Conservation (phyloP, 2,329 filamentous ascomycete species). For the Colletotrichum sp. region DNA sequence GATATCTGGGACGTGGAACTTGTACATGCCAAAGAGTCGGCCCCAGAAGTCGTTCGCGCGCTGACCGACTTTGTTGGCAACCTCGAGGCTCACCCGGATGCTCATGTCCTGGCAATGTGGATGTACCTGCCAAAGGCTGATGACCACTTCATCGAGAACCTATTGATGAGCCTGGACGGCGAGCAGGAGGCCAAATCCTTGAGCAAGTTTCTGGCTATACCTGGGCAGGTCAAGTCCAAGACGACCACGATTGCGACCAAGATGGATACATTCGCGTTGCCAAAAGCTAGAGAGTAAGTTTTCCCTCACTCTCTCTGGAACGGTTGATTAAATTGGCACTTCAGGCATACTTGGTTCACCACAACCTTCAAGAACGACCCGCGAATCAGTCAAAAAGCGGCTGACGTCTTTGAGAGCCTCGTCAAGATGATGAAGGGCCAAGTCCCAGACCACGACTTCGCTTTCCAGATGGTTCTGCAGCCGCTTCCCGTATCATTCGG, state of each 20-base stretch:
- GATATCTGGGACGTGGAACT: not conserved
- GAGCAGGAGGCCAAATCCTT: not conserved
- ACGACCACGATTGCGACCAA: not conserved
- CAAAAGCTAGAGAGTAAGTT: not conserved
- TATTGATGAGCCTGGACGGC: not conserved
- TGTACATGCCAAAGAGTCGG: not conserved
- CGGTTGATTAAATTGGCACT: not conserved
- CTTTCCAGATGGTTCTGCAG: not conserved
- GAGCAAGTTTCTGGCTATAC: not conserved
- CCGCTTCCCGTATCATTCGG: not conserved
- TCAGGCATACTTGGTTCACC: not conserved
- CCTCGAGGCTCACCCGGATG: not conserved
- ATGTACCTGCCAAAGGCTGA: not conserved
- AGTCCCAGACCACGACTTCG: not conserved
- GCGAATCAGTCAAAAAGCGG: constrained; percentile 13
- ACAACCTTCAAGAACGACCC: constrained; percentile 23
- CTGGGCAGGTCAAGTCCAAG: not conserved
- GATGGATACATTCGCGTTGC: not conserved
- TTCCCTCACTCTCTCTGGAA: not conserved
- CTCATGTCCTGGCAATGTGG: not conserved
- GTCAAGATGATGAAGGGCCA: not conserved
- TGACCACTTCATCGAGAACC: not conserved
- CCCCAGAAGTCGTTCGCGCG: not conserved
- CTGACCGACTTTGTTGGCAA: not conserved
- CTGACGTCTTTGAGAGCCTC: constrained; percentile 13